Conservation (phyloP, 176 grass and related monocot species). For the Rhipidocladum racemiflorum region DNA sequence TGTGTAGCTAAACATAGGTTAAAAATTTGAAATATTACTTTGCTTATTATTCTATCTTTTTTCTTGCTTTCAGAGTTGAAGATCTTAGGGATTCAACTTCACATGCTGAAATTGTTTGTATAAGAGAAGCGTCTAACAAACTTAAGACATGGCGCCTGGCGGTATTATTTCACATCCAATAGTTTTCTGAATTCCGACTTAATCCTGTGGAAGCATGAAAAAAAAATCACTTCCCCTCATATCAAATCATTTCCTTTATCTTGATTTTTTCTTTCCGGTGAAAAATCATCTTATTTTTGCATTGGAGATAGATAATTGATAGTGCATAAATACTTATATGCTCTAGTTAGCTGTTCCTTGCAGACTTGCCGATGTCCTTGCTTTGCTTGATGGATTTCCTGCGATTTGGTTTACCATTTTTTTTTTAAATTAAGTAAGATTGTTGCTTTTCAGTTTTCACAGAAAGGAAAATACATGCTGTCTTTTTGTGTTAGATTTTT, state of each 20-base stretch:
- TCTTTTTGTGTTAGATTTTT: neutral
- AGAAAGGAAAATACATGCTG: neutral
- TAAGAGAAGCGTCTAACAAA: conserved; percentile 90
- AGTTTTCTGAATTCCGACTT: neutral
- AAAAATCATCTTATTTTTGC: neutral
- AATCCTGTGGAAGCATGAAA: neutral
- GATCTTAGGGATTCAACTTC: conserved; percentile 95
- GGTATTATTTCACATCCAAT: conserved; percentile 47
- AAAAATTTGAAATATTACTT: conserved; percentile 13
- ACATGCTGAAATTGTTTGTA: conserved; percentile 99
- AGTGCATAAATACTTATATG: neutral
- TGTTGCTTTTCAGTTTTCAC: conserved; percentile 11
- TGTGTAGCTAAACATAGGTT: conserved; percentile 2
- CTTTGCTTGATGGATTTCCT: neutral
- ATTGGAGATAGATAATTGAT: conserved; percentile 27
- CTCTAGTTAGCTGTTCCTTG: neutral
- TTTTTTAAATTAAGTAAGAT: neutral
- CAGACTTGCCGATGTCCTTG: neutral
- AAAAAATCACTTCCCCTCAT: neutral
- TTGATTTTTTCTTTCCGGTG: neutral
- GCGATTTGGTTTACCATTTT: neutral
- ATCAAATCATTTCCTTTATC: conserved; percentile 11
- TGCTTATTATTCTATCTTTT: conserved; percentile 23
- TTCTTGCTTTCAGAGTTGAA: conserved; percentile 73
- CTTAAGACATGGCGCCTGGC: conserved; percentile 83